Base-by-base conservation (phyloP, 106 monocot species). In the Chionographis japonica region DNA sequence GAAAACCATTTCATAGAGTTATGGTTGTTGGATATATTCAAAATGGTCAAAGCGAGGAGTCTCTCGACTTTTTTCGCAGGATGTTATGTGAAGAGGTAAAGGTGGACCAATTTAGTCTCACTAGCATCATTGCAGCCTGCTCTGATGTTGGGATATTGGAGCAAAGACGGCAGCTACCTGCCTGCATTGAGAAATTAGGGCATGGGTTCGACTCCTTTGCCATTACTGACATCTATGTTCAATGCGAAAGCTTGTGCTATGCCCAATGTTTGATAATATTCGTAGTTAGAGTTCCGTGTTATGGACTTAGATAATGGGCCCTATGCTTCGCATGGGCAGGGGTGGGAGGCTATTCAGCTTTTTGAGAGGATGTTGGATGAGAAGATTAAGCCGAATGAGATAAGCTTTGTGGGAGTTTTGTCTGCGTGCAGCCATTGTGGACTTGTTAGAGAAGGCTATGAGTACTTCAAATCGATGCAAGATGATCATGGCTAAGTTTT, bases 341-440 rank as follows among this genome's bases (percentile, higher is more conserved):
- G 77, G 14, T 75, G 54, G 40, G 75, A 87, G 62, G 90, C 87
- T 12, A 72, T 94, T 35, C 50, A 58, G 46, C 19, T 83, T 50
- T 94, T 84, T 57, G 72, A 85, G 16, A 72, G 43, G 72, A 87
- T 90, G 94, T 18, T 80, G 46, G 73, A 63, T 9, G 79, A 78
- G 41, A 87, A 90, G 15, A 80, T 90, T 59, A 73, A 35, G n/a
- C 94, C 94, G 17, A 94, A 94, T 62, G 90, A 83, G 67, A 80
- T 90, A 36, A 90, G 56, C 53, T 83, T 84, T 70, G 58, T 86
- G 6, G 62, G 63, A 78, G 73, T 94, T 46, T 51, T 94, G 54
- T 90, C 80, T 66, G 94, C 94, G 11, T 94, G 94, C 63, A 85
- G 82, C 51, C 90, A 94, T 76, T 54, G 71, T 52, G 86, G 84